A percentile compares a stretch with the other conserved stretches of the same genome.
Conservation (phyloP, 2,329 filamentous ascomycete genomes). For the Coniochaeta sp. region DNA sequence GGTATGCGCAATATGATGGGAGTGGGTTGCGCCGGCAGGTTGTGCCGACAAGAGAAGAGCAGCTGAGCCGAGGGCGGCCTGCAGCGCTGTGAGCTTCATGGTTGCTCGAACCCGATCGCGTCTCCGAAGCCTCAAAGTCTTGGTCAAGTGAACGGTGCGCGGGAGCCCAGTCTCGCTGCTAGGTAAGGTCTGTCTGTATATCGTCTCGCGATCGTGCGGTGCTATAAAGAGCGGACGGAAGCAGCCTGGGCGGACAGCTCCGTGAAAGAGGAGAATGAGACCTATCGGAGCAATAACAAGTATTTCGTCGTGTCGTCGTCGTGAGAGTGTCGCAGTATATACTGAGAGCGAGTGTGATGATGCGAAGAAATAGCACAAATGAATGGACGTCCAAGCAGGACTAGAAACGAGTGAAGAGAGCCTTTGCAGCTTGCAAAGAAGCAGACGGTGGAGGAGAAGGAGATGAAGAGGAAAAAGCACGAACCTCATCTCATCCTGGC, state of each 20-base stretch:
- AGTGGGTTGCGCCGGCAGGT: slow-evolving; percentile 26
- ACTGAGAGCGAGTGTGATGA: neutral
- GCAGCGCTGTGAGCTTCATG: slow-evolving; percentile 48
- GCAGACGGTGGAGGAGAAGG: neutral
- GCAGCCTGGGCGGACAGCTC: neutral
- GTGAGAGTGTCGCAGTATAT: neutral
- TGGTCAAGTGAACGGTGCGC: neutral
- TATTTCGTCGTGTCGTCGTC: neutral
- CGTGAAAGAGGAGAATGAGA: neutral
- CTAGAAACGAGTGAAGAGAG: slow-evolving; percentile 1
- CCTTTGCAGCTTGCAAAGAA: slow-evolving; percentile 1
- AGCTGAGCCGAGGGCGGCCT: slow-evolving; percentile 42
- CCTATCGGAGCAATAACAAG: neutral
- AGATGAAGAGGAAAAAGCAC: neutral
- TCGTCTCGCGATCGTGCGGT: neutral
- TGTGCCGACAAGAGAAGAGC: slow-evolving; percentile 37
- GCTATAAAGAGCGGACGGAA: neutral
- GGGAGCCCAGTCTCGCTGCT: slow-evolving; percentile 5
- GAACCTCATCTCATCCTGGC: slow-evolving; percentile 1
- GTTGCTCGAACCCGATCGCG: slow-evolving; percentile 9
- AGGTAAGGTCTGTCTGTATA: neutral
- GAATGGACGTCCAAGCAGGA: slow-evolving; percentile 1
- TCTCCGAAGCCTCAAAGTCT: neutral
- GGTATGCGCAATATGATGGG: slow-evolving; percentile 30
- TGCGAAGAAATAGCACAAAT: neutral